Evolutionary conservation across 2,329 filamentous ascomycete species (phyloP).

Genomic region (Helotiales sp.): DNA sequence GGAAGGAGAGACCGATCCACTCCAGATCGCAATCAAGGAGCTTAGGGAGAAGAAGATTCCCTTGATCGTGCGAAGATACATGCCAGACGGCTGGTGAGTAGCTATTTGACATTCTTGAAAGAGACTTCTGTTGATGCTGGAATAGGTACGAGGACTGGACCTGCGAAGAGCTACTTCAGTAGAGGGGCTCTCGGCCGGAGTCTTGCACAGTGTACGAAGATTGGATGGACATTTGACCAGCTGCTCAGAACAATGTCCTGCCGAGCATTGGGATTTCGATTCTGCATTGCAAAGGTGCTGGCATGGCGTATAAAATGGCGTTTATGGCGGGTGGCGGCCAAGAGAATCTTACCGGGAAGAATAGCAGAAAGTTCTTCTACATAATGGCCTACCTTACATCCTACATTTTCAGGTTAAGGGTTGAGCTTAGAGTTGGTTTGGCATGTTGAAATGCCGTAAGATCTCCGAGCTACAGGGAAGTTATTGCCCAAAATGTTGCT

Average conservation of each 20-base stretch:
- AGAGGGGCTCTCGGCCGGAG: constrained; percentile 11
- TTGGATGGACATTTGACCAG: not conserved
- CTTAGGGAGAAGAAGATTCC: constrained; percentile 98
- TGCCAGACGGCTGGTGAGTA: constrained; percentile 92
- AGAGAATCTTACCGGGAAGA: constrained; percentile 1
- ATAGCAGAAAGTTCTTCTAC: constrained; percentile 8
- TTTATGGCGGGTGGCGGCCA: constrained; percentile 18
- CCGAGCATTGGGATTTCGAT: constrained; percentile 4
- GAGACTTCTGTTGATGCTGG: not conserved
- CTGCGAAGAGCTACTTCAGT: constrained; percentile 81
- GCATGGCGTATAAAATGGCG: constrained; percentile 34
- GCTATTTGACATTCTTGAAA: not conserved
- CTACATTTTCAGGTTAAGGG: not conserved
- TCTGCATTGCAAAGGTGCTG: constrained; percentile 29
- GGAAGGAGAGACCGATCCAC: constrained; percentile 94
- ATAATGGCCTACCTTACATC: not conserved
- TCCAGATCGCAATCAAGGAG: constrained; percentile 98
- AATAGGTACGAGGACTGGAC: constrained; percentile 94
- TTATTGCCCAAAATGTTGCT: constrained; percentile 22
- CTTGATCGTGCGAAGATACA: constrained; percentile 88
- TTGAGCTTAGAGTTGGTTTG: not conserved
- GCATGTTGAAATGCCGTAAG: constrained; percentile 18
- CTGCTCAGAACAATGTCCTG: not conserved
- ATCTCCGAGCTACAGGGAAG: constrained; percentile 22
- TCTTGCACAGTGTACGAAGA: not conserved